Evolutionary conservation across 371 early-diverging fungal genomes (phyloP), one percentile per base, ranked within the genome.

Genomic region (Batkoa obscura): DNA sequence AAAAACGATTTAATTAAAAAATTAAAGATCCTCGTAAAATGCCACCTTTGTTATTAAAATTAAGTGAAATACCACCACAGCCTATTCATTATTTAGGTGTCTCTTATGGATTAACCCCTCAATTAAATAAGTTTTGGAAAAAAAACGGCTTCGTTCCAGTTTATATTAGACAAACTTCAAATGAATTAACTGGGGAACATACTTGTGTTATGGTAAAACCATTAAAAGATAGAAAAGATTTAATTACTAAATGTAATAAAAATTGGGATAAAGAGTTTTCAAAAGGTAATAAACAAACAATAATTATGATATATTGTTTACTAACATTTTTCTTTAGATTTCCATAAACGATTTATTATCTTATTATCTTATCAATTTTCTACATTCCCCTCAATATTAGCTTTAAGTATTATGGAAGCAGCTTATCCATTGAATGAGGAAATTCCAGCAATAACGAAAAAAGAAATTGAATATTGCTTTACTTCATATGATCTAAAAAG

Each of bases 171-270:
- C 98, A 98, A 65, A 95, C 95, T 5, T 67, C 85, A 50, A 98
- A 94, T 62, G 95, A 94, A 17, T 70, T 94, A 45, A 99, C 99
- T 1, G 99, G 99, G 52, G 98, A 98, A 64, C 90, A 96, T 65
- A 87, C 98, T 0, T 87, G 90, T 60, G 90, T 98, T 30, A 91
- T 99, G 91, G 73, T 97, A 53, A 86, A 81, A 60, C 79, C 80
- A 0, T 68, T 94, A 37, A 64, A 4, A 12, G 48, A 15, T 10
- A 15, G 48, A 9, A 15, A 62, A 0, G 75, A 67, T 8, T 65
- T 69, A 59, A 68, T 64, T 56, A 76, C 69, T 12, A 74, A 73
- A 38, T 73, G 79, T 43, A 68, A 64, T 13, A 63, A 71, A 35
- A 69, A 76, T 37, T 88, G 86, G 85, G 67, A 87, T 55, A 73